A percentile compares a stretch with the other conserved stretches of the same genome.
These are phyloP conservation scores for Ambrosiella xylebori DNA, from an alignment of 2,329 filamentous ascomycete genomes.

Conservation along the genomic window DNA sequence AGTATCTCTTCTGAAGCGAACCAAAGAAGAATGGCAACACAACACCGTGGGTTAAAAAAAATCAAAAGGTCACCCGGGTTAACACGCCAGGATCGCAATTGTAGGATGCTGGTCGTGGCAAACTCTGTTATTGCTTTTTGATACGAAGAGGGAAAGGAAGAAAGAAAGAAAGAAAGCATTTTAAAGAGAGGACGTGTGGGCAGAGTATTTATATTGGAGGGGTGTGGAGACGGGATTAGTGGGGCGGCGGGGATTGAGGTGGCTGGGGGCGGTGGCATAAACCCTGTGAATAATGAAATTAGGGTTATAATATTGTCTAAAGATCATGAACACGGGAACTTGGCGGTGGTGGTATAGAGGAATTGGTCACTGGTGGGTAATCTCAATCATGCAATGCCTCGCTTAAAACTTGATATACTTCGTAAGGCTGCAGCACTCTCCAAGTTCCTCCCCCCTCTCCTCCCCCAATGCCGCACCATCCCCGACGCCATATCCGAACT, in stretches of 20 bases:
- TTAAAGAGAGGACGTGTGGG: not conserved
- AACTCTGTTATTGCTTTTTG: conserved; percentile 14
- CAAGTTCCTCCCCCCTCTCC: conserved; percentile 39
- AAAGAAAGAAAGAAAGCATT: conserved; percentile 10
- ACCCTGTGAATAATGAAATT: not conserved
- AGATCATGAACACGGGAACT: too few species aligned
- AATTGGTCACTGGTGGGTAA: too few species aligned
- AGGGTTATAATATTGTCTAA: too few species aligned
- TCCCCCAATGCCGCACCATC: conserved; percentile 46
- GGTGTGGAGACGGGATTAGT: not conserved
- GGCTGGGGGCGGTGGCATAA: not conserved
- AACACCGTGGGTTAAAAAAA: conserved; percentile 10
- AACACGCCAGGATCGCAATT: conserved; percentile 1
- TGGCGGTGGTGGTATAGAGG: too few species aligned
- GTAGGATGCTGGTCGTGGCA: conserved; percentile 14
- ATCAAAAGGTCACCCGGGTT: not conserved
- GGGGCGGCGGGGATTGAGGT: not conserved
- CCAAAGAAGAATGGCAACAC: conserved; percentile 13
- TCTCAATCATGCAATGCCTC: conserved; percentile 21
- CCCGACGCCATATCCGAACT: conserved; percentile 50
- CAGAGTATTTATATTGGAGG: conserved; percentile 9
- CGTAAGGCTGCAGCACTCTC: conserved; percentile 36
- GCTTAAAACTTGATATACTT: conserved; percentile 45
- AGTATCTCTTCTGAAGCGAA: conserved; percentile 12
- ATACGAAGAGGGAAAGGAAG: conserved; percentile 12